Conservation (phyloP, 495 filamentous ascomycete genomes). For the Neurospora sp. region DNA sequence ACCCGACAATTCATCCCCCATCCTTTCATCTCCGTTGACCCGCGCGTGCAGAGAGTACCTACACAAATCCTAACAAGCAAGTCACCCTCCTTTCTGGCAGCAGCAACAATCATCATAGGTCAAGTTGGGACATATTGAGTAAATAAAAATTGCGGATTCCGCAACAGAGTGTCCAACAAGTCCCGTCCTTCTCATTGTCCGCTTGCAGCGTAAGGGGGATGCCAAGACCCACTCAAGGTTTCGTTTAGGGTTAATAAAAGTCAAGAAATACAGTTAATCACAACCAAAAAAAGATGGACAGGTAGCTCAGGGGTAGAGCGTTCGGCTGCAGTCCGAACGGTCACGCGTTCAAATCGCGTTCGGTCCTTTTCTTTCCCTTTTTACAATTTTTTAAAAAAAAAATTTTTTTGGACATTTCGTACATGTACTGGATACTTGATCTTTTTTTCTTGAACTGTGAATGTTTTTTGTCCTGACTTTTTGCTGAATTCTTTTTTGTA, state of each 20-base stretch:
- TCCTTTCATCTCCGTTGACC: too few species aligned
- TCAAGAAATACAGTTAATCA: fast-evolving
- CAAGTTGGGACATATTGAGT: too few species aligned
- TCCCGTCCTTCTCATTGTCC: too few species aligned
- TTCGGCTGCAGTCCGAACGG: background rate
- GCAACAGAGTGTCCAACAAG: background rate
- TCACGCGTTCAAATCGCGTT: background rate
- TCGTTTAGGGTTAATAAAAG: background rate
- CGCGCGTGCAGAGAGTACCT: too few species aligned
- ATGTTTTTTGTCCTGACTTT: too few species aligned
- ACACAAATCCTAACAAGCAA: background rate
- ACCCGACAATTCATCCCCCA: too few species aligned
- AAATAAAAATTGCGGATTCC: background rate
- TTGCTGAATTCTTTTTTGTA: too few species aligned
- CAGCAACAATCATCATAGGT: background rate
- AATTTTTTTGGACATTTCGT: too few species aligned
- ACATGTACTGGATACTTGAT: too few species aligned
- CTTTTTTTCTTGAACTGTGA: too few species aligned
- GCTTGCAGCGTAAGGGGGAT: too few species aligned
- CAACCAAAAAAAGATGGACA: background rate
- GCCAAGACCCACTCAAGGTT: too few species aligned
- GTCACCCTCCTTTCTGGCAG: background rate
- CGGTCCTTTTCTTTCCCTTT: background rate
- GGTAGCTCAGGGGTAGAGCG: background rate
- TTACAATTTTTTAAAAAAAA: background rate